These are phyloP conservation scores for Nepenthes alata DNA, from an alignment of 179 eudicot species.

Conservation along the genomic window DNA sequence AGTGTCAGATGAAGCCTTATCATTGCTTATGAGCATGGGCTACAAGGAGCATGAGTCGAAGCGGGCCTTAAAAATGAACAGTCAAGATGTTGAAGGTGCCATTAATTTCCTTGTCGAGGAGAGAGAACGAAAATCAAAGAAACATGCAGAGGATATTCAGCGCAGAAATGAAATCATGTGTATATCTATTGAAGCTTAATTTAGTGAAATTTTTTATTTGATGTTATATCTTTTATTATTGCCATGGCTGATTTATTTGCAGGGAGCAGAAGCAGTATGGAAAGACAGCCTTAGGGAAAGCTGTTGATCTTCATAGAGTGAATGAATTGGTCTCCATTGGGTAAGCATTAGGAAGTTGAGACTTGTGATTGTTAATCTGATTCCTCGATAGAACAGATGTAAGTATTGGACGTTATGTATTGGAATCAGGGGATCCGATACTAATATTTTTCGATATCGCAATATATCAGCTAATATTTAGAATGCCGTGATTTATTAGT, in stretches of 20 bases:
- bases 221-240: neutral
- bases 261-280: constrained; percentile 86
- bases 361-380: too few species aligned
- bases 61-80: constrained; percentile 74
- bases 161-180: constrained; percentile 56
- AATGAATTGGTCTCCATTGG: constrained; percentile 47
- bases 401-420: too few species aligned
- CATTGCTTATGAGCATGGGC: constrained; percentile 77
- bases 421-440: too few species aligned
- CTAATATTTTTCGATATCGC: too few species aligned
- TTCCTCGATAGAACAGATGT: too few species aligned
- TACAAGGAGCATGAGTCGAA: constrained; percentile 60
- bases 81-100: constrained; percentile 59
- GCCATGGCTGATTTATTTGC: constrained; percentile 13
- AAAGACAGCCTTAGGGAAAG: constrained; percentile 61
- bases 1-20: constrained; percentile 78
- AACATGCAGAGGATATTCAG: constrained; percentile 45
- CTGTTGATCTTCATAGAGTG: constrained; percentile 58
- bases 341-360: constrained; percentile 21
- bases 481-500: too few species aligned
- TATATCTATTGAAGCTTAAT: constrained; percentile 6
- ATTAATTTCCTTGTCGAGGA: constrained; percentile 69
- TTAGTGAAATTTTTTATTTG: constrained; percentile 1
- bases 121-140: constrained; percentile 39
- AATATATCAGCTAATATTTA: too few species aligned